A percentile compares a stretch with the other conserved stretches of the same genome.
These are phyloP conservation scores for Amanita rubescens DNA, from an alignment of 768 basidiomycete species.

Conservation along the genomic window DNA sequence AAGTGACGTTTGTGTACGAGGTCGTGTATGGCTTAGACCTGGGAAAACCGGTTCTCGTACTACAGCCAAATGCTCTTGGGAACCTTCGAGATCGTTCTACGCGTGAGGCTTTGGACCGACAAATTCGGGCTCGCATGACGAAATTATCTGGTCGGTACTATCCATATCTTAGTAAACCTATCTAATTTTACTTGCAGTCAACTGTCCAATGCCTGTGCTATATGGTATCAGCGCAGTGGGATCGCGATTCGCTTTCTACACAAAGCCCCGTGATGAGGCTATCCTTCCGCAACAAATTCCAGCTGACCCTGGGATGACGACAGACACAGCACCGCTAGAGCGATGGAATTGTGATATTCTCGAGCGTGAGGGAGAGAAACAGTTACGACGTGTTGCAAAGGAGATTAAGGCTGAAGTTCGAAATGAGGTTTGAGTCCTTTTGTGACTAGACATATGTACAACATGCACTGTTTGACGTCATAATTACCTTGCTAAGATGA, in stretches of 20 bases:
- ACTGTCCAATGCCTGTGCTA: not conserved
- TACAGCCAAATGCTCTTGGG: not conserved
- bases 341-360: not conserved
- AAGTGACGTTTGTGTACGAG: not conserved
- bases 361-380: not conserved
- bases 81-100: not conserved
- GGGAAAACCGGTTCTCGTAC: not conserved
- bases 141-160: not conserved
- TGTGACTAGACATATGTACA: too few relatives aligned
- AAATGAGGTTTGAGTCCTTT: too few relatives aligned
- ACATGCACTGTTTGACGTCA: too few relatives aligned
- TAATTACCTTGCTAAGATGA: too few relatives aligned
- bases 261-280: not conserved
- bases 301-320: not conserved
- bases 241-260: not conserved
- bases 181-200: not conserved
- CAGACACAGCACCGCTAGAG: not conserved
- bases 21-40: too few relatives aligned
- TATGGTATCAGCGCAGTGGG: not conserved
- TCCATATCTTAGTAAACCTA: not conserved
- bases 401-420: too few relatives aligned
- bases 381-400: not conserved
- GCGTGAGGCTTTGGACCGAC: not conserved
- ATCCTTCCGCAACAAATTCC: not conserved
- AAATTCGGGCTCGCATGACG: not conserved